Evolutionary conservation across 2,329 filamentous ascomycete genomes (phyloP).

Genomic region (Aureobasidium zeae): DNA sequence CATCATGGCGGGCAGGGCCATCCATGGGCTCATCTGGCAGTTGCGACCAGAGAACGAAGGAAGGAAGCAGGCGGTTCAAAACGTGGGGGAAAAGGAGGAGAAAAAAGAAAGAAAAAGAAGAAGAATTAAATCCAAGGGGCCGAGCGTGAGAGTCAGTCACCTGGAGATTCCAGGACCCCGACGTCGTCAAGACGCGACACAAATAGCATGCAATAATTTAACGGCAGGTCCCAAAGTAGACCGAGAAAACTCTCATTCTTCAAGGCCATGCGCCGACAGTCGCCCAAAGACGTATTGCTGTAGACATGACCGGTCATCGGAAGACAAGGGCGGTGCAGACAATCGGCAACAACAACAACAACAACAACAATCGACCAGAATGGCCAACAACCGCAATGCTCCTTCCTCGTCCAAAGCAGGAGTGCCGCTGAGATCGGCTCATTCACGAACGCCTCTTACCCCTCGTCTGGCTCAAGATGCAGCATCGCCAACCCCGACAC

Average conservation of each 20-base stretch:
- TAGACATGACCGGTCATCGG: slow-evolving; percentile 6
- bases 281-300: background rate
- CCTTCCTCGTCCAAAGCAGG: slow-evolving; percentile 28
- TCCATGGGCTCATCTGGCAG: slow-evolving; percentile 13
- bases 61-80: background rate
- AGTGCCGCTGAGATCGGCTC: slow-evolving; percentile 58
- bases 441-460: slow-evolving; percentile 51
- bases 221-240: background rate
- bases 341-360: background rate
- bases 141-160: slow-evolving; percentile 3
- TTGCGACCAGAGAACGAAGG: slow-evolving; percentile 7
- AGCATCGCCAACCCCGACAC: slow-evolving; percentile 13
- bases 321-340: slow-evolving; percentile 13
- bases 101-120: background rate
- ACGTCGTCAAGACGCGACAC: slow-evolving; percentile 3
- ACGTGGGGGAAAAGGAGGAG: background rate
- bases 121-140: background rate
- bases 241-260: background rate
- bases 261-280: background rate
- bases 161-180: slow-evolving; percentile 9
- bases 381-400: slow-evolving; percentile 9
- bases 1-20: slow-evolving; percentile 15
- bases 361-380: slow-evolving; percentile 5
- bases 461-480: slow-evolving; percentile 41
- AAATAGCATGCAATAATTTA: slow-evolving; percentile 8